Conservation (phyloP, 2,329 filamentous ascomycete genomes). For the Cordyceps javanica region DNA sequence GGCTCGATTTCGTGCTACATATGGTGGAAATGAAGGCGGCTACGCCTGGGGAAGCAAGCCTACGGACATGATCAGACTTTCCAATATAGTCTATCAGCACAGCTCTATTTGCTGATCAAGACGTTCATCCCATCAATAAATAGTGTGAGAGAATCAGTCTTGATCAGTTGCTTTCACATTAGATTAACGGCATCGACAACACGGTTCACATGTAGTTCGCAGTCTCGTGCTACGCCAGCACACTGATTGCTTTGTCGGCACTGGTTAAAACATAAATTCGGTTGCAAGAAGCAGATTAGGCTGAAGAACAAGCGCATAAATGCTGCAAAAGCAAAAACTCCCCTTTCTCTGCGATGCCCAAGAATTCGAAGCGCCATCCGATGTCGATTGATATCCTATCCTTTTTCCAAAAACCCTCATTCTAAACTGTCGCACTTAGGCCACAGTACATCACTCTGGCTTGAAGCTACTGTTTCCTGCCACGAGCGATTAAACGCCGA, state of each 20-base stretch:
- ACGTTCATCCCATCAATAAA: neutral
- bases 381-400: neutral
- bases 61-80: too few relatives aligned
- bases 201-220: neutral
- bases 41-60: too few relatives aligned
- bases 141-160: neutral
- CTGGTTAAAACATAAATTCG: neutral
- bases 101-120: too few relatives aligned
- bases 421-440: neutral
- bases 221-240: neutral
- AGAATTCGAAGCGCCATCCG: neutral
- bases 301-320: neutral
- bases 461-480: slow-evolving; percentile 35
- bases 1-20: neutral
- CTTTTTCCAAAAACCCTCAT: neutral
- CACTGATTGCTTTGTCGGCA: neutral
- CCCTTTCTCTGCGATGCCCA: neutral
- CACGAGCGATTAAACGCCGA: slow-evolving; percentile 48
- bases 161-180: neutral
- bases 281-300: neutral
- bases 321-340: neutral
- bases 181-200: neutral
- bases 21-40: too few relatives aligned
- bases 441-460: neutral
- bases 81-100: too few relatives aligned